Conservation (phyloP, 306 rosid species). For the cucumber (Cucumis sativus) region DNA sequence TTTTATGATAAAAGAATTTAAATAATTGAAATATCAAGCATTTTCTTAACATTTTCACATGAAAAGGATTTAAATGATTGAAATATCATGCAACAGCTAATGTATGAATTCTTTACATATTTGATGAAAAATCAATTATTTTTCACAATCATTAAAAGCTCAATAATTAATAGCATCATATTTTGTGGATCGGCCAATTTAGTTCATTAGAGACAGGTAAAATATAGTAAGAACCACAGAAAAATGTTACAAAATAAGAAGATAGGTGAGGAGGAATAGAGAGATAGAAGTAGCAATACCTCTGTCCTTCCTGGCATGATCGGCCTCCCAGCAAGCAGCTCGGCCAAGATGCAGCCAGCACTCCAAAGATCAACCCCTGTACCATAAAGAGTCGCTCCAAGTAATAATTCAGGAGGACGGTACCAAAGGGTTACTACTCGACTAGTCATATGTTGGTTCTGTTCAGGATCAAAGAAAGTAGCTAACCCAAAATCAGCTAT, state of each 20-base stretch:
- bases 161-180: not conserved
- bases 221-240: not conserved
- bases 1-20: not conserved
- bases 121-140: not conserved
- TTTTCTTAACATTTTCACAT: not conserved
- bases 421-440: constrained; percentile 96
- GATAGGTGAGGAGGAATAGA: constrained; percentile 1
- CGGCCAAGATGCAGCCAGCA: constrained; percentile 92
- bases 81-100: not conserved
- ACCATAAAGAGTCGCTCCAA: constrained; percentile 68
- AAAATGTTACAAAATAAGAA: not conserved
- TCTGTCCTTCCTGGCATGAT: constrained; percentile 92
- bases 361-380: constrained; percentile 83
- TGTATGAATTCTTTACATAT: not conserved
- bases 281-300: constrained; percentile 30
- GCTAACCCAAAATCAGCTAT: constrained; percentile 97
- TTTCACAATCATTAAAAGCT: not conserved
- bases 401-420: constrained; percentile 92
- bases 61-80: not conserved
- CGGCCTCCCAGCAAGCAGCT: constrained; percentile 84
- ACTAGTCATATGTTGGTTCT: constrained; percentile 73
- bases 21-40: not conserved
- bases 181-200: not conserved
- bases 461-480: constrained; percentile 44
- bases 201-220: not conserved